These are phyloP conservation scores for Amanita fuliginea DNA, from an alignment of 768 basidiomycete genomes.

Conservation along the genomic window DNA sequence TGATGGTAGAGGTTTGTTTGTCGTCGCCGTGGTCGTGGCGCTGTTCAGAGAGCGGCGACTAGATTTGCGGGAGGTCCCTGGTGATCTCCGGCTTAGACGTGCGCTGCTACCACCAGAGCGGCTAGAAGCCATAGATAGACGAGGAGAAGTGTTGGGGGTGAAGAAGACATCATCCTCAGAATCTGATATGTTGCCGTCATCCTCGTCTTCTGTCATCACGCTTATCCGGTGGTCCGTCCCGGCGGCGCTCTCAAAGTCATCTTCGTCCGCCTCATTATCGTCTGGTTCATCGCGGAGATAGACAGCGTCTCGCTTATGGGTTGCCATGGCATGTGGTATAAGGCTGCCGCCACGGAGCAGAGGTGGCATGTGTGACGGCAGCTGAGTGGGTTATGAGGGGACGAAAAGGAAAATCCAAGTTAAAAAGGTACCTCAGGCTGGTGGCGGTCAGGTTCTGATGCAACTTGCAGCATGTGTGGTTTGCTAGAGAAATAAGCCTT, in stretches of 20 bases:
- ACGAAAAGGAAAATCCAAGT: no score
- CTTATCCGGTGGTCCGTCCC: neutral
- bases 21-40: neutral
- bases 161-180: slow-evolving; percentile 32
- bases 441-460: slow-evolving; percentile 11
- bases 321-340: neutral
- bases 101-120: slow-evolving; percentile 12
- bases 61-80: neutral
- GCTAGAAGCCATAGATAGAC: slow-evolving; percentile 28
- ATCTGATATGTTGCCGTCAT: slow-evolving; percentile 4
- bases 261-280: neutral
- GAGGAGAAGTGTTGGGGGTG: slow-evolving; percentile 48
- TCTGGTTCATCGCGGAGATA: neutral
- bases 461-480: slow-evolving; percentile 37
- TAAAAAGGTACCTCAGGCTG: neutral
- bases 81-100: slow-evolving; percentile 1
- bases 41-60: slow-evolving; percentile 8
- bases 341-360: no score
- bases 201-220: slow-evolving; percentile 1
- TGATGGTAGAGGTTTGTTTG: neutral
- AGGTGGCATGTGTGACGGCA: neutral
- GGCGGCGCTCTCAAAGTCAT: neutral
- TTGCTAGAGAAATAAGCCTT: slow-evolving; percentile 44
- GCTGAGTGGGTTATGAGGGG: neutral
- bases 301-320: neutral